Conservation (phyloP, 1,284 basidiomycete genomes). For the Ustilago esculenta region DNA sequence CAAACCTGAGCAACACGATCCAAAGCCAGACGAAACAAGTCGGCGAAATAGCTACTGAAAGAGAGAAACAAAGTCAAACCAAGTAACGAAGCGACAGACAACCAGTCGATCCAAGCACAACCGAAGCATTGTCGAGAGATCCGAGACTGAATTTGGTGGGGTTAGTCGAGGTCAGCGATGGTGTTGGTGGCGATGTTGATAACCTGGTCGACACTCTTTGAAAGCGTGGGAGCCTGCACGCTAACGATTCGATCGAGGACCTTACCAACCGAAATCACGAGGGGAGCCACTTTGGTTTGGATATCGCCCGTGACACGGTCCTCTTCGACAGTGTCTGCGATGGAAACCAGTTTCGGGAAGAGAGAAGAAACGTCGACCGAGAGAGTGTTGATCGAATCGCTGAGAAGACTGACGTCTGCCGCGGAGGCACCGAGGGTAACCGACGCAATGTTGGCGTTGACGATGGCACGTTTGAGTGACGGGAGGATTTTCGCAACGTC, state of each 20-base stretch:
- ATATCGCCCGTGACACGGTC: conserved; percentile 1
- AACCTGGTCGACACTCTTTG: conserved; percentile 3
- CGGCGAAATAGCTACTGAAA: too few species aligned
- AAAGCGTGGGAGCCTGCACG: not conserved
- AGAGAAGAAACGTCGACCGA: not conserved
- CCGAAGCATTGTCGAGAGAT: too few species aligned
- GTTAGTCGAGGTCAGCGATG: conserved; percentile 1
- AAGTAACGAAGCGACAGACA: not conserved
- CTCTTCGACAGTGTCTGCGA: conserved; percentile 13
- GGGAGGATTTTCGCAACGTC: conserved; percentile 4
- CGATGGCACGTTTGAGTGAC: not conserved
- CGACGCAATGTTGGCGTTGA: not conserved
- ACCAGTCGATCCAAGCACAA: too few species aligned
- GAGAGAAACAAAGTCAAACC: not conserved
- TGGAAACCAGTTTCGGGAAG: conserved; percentile 8
- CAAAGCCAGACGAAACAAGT: too few species aligned
- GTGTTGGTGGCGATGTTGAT: conserved; percentile 7
- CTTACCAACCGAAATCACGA: not conserved
- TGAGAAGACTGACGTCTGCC: conserved; percentile 1
- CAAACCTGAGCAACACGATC: too few species aligned
- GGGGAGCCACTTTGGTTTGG: conserved; percentile 8
- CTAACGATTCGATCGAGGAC: conserved; percentile 1
- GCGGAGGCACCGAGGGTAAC: not conserved
- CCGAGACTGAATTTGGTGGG: too few species aligned
- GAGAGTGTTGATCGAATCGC: conserved; percentile 16